Base-by-base conservation (phyloP, 2,329 filamentous ascomycete genomes). In the Beauveria sp. region DNA sequence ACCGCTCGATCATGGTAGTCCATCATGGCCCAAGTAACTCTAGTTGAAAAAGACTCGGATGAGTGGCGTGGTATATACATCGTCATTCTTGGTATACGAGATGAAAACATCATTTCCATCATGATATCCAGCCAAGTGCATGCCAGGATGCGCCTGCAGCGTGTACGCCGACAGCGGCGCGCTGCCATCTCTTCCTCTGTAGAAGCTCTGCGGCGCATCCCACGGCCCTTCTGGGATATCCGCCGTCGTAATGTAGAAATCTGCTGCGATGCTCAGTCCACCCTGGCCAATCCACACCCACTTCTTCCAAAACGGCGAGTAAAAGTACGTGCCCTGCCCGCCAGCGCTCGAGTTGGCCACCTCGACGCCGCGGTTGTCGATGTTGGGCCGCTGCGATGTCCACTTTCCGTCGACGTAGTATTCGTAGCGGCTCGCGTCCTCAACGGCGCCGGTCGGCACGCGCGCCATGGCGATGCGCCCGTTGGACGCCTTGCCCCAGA, bases 221-320 rank as follows among this genome's bases (percentile, higher is more conserved):
- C 63, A 65, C 4, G 63, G 63, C 1, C 63, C 63, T 24, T 59
- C 49, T 12, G 65, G 65, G 26, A 54, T 62, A 12, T 62, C 51
- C 1, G 66, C 65, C 47, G 64, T 65, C 28, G 66, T 65, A 42
- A 67, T 65, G 45, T 54, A 65, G 40, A 67, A 67, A 28, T 67
- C 66, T 8, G 66, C 65, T 40, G 34, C 62, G 34, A 67, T 56
- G 60, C 61, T 60, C 22, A 63, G n/a, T 28, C 8, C 58, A 10
- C 30, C 61, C 60, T 67, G 66, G n/a, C 66, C 66, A 43, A 67
- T 64, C 66, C 65, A 67, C 46, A 67, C 63, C 30, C 63, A 67
- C n/a, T 60, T 63, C 58, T 63, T 56, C 59, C 62, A 64, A 26
- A 38, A 57, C n/a, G 61, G 54, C 24, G 62, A 66, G 55, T 63